phyloP scores from a whole-genome alignment of 352 stramenopile genomes.

The Pythium brachiatum region DNA sequence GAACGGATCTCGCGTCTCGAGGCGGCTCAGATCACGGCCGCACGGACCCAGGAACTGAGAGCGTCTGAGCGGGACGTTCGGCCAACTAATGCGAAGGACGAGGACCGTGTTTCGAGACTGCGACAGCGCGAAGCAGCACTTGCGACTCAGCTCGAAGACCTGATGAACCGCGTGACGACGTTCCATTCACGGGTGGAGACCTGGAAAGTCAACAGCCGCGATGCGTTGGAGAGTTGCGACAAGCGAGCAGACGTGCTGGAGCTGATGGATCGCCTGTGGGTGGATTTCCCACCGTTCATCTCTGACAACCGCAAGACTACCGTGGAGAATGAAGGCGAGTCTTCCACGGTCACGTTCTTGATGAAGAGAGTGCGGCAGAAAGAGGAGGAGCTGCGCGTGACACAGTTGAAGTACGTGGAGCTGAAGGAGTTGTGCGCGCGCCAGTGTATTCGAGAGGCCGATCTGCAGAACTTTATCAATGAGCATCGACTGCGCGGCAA shows the following conservation, averaged over 20 bases:
- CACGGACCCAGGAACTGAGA: constrained; percentile 11
- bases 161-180: constrained; percentile 37
- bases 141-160: constrained; percentile 38
- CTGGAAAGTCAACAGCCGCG: constrained; percentile 53
- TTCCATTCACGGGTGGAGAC: constrained; percentile 48
- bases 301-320: background rate
- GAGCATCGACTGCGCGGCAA: constrained; percentile 73
- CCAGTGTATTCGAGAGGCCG: constrained; percentile 71
- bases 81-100: background rate
- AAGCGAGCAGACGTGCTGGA: constrained; percentile 28
- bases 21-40: constrained; percentile 34
- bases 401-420: constrained; percentile 66
- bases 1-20: constrained; percentile 31
- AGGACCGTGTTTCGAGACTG: constrained; percentile 7
- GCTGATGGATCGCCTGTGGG: constrained; percentile 48
- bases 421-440: constrained; percentile 74
- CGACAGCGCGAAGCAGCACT: constrained; percentile 24
- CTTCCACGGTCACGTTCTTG: constrained; percentile 39
- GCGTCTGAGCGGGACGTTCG: constrained; percentile 13
- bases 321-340: background rate
- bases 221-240: constrained; percentile 37
- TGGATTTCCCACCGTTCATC: constrained; percentile 52
- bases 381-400: constrained; percentile 57
- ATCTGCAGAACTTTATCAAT: constrained; percentile 82
- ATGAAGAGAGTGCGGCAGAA: constrained; percentile 56